These are phyloP conservation scores for Tulasnella calospora DNA, from an alignment of 768 basidiomycete genomes.

Conservation along the genomic window DNA sequence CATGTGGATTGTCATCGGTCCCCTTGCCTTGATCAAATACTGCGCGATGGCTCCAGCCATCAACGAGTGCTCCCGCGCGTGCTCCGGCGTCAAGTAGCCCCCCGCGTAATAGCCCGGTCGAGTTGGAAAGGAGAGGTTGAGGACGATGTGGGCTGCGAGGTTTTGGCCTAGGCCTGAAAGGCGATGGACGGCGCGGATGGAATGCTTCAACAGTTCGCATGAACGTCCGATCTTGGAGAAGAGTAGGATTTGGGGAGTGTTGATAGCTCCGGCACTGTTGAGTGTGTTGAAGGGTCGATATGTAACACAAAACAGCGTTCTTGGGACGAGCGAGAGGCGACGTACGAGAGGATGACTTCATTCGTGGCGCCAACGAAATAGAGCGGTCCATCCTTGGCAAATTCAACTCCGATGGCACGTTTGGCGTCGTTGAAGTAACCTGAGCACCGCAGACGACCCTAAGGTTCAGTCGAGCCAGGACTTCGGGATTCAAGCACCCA, in stretches of 20 bases:
- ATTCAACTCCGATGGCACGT: slow-evolving; percentile 28
- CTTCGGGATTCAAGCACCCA: slow-evolving; percentile 29
- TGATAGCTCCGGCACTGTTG: slow-evolving; percentile 37
- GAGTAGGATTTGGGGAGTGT: slow-evolving; percentile 40
- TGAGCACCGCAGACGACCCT: slow-evolving; percentile 23
- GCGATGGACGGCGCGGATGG: slow-evolving; percentile 55
- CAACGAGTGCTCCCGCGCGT: not conserved
- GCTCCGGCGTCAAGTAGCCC: not conserved
- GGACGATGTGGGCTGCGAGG: slow-evolving; percentile 62
- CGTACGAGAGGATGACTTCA: slow-evolving; percentile 30
- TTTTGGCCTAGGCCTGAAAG: slow-evolving; percentile 71
- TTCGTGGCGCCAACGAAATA: slow-evolving; percentile 23
- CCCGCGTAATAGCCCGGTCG: not conserved
- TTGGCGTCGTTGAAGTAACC: slow-evolving; percentile 23
- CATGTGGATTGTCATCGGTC: not conserved
- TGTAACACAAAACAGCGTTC: not conserved
- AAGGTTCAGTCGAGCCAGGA: slow-evolving; percentile 29
- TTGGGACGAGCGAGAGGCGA: not conserved
- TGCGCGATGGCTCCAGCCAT: not conserved
- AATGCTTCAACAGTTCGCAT: slow-evolving; percentile 48
- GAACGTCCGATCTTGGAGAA: slow-evolving; percentile 63
- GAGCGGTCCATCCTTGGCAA: slow-evolving; percentile 17
- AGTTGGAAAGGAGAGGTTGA: not conserved
- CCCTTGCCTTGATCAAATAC: not conserved
- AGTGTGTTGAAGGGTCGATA: not conserved